Evolutionary conservation across 1,139 yeast genomes (phyloP), one percentile per base, ranked within the genome.

Genomic region (Candida sp.): DNA sequence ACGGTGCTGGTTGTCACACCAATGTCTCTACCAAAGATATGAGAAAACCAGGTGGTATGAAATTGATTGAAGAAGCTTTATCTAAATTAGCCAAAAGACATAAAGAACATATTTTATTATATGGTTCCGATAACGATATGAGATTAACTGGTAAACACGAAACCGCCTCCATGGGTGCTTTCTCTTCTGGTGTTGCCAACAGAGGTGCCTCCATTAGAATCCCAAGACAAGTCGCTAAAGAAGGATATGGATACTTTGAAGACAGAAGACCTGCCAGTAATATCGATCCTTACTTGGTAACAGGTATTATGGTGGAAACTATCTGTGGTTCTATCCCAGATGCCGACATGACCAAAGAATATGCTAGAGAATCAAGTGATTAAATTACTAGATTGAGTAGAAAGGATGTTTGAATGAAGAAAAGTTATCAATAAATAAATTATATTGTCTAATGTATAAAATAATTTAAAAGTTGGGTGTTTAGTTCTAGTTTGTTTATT

Each of bases 1-100:
- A 93, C 73, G 99, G 99, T 78, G 98, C 99, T 68, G 99, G 99
- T 63, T 91, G 98, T 80, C 99, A 93, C 77, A 93, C 99, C 68
- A 93, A 93, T 70, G 98, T 93, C 52, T 90, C 97, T 43, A 93
- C 99, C 60, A 82, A 79, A 72, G 66, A 64, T 43, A 93, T 91
- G 98, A 89, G 99, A 79, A 70, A 68, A 38, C 87, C 90, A 65
- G 99, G 99, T 70, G 99, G 99, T 66, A 88, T 91, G 90, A 87
- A 88, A 75, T 75, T 73, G 70, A 93, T 93, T 64, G 97, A 93
- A 63, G 86, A 77, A 49, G 98, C 99, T 50, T 82, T 93, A 61
- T 89, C 86, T 66, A 89, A 89, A 78, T 84, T 93, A 63, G 87
- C 97, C 60, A 86, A 86, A 81, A 90, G 98, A 79, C 99, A 93